Evolutionary conservation across 441 rosid genomes (phyloP), one percentile per base, ranked within the genome.

Genomic region (Oxalis stricta): DNA sequence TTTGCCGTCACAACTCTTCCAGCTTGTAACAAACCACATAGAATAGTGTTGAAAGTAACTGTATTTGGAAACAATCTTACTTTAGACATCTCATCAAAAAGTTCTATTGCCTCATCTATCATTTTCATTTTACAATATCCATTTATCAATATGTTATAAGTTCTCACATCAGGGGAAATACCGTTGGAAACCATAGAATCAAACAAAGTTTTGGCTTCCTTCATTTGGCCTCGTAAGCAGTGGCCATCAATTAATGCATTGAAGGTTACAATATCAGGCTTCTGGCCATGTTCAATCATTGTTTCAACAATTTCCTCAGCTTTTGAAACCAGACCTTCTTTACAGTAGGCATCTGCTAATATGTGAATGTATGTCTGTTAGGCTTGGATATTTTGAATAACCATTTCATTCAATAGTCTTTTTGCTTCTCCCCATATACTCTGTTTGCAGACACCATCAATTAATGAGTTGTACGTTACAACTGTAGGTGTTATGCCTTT

Each of bases 1-100:
- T 37, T 34, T 17, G 59, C 59, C 21, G 19, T 53, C 2, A 5
- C n/a, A 11, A 35, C 24, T 45, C 52, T 52, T 14, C 59, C 59
- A 16, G 10, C 26, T 11, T 16, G 20, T 14, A 44, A 57, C 48
- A 50, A 38, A 33, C 56, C 57, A 50, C 41, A 13, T 16, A 51
- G n/a, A 19, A 51, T 38, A 12, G 41, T 36, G 31, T 21, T 58
- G 41, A 33, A 51, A 26, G 48, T 44, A 44, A 44, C 15, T 2
- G 28, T 18, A 22, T 17, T 11, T 9, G 48, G 48, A 14, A 7
- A 2, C 22, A 26, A 16, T 1, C 24, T 13, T 26, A 11, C n/a
- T 17, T 30, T 10, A 26, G 10, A 13, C 35, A 44, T 44, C 29
- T 28, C 18, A 4, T 28, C 5, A 15, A 44, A 15, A 12, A 44